A percentile compares a stretch with the other conserved stretches of the same genome.
phyloP scores from a whole-genome alignment of 768 basidiomycete genomes.

The Suillus placidus region DNA sequence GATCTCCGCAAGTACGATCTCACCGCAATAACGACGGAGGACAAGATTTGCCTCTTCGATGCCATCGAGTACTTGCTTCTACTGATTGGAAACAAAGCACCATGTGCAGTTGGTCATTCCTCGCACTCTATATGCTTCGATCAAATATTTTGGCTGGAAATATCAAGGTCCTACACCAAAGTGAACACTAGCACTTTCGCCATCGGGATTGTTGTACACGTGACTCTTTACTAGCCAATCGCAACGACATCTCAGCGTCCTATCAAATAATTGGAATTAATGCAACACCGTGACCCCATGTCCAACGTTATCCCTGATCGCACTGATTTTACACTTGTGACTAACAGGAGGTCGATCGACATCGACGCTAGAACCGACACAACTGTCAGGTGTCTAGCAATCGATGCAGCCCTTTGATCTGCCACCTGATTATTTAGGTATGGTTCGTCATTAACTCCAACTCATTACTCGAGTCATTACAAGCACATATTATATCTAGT shows the following conservation, averaged over 20 bases:
- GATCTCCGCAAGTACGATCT: background rate
- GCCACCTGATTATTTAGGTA: background rate
- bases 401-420: background rate
- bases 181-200: background rate
- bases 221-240: background rate
- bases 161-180: background rate
- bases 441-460: background rate
- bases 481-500: background rate
- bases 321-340: background rate
- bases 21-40: background rate
- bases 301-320: background rate
- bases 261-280: background rate
- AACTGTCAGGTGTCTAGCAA: background rate
- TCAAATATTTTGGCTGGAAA: background rate
- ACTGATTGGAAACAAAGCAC: background rate
- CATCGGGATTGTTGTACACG: background rate
- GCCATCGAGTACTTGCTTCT: background rate
- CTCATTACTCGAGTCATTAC: background rate
- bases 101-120: background rate
- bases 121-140: background rate
- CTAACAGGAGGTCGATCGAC: background rate
- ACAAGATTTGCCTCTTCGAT: background rate
- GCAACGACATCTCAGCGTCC: background rate
- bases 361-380: background rate
- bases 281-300: background rate